Evolutionary conservation across 352 stramenopile genomes (phyloP).

Genomic region (Blastocystis hominis): DNA sequence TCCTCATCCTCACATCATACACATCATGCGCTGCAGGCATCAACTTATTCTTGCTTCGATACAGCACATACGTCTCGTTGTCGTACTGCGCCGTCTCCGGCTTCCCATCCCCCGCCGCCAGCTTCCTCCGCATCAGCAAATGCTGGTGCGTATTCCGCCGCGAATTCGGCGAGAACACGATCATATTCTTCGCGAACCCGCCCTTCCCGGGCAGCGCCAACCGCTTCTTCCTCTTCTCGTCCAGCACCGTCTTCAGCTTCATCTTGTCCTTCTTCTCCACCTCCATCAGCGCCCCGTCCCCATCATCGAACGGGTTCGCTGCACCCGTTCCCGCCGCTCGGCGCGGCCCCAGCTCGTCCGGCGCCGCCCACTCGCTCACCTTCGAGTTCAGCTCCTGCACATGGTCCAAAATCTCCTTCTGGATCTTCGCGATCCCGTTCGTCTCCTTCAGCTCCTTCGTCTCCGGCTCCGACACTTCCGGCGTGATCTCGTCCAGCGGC

Average conservation of each 20-base stretch:
- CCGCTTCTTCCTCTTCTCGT: background rate
- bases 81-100: background rate
- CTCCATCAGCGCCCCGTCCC: background rate
- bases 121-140: background rate
- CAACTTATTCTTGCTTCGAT: constrained; percentile 45
- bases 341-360: background rate
- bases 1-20: constrained; percentile 18
- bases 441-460: constrained; percentile 8
- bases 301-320: background rate
- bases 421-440: background rate
- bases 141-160: background rate
- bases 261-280: background rate
- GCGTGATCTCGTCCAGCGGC: constrained; percentile 5
- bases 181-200: background rate
- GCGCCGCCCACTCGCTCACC: background rate
- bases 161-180: background rate
- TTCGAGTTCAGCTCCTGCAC: background rate
- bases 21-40: background rate
- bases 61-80: constrained; percentile 19
- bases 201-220: background rate
- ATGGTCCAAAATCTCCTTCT: background rate
- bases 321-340: background rate
- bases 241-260: background rate
- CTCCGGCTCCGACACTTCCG: background rate
- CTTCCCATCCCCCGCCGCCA: background rate